Conservation (phyloP, 129 eudicot species). For the Ambrosia trifida region DNA sequence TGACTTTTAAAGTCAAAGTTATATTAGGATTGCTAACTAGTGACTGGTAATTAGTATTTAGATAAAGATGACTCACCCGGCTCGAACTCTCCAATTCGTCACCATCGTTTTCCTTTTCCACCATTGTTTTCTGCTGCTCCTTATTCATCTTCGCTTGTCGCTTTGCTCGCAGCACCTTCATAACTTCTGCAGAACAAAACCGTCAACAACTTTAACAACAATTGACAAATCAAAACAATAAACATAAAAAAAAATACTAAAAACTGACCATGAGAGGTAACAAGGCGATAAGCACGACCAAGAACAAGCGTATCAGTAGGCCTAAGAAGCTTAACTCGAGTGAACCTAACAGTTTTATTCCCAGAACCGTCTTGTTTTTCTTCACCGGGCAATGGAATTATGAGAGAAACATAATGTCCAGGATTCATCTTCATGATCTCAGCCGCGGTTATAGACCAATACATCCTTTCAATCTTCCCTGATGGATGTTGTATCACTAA, state of each 20-base stretch:
- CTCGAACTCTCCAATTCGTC: slow-evolving; percentile 33
- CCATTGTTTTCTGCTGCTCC: slow-evolving; percentile 37
- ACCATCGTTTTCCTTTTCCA: slow-evolving; percentile 32
- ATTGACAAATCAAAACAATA: not conserved
- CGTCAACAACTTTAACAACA: not conserved
- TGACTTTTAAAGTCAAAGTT: slow-evolving; percentile 10
- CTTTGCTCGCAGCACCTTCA: slow-evolving; percentile 79
- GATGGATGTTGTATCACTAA: slow-evolving; percentile 89
- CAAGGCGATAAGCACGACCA: slow-evolving; percentile 80
- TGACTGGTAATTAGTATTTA: not conserved
- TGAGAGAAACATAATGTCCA: slow-evolving; percentile 91
- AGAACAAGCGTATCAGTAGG: slow-evolving; percentile 71
- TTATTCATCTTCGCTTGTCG: slow-evolving; percentile 67
- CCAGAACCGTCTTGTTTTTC: slow-evolving; percentile 29
- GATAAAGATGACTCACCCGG: slow-evolving; percentile 39
- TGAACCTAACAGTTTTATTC: slow-evolving; percentile 46
- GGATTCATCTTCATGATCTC: slow-evolving; percentile 91
- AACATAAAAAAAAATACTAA: not conserved
- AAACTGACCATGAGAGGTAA: slow-evolving; percentile 79
- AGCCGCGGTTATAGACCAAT: slow-evolving; percentile 68
- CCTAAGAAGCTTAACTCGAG: slow-evolving; percentile 77
- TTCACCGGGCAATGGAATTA: slow-evolving; percentile 57
- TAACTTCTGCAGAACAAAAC: slow-evolving; percentile 62
- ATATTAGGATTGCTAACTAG: not conserved
- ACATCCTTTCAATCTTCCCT: slow-evolving; percentile 84